Evolutionary conservation across 2,329 filamentous ascomycete species (phyloP).

Genomic region (Fusarium zealandicum): DNA sequence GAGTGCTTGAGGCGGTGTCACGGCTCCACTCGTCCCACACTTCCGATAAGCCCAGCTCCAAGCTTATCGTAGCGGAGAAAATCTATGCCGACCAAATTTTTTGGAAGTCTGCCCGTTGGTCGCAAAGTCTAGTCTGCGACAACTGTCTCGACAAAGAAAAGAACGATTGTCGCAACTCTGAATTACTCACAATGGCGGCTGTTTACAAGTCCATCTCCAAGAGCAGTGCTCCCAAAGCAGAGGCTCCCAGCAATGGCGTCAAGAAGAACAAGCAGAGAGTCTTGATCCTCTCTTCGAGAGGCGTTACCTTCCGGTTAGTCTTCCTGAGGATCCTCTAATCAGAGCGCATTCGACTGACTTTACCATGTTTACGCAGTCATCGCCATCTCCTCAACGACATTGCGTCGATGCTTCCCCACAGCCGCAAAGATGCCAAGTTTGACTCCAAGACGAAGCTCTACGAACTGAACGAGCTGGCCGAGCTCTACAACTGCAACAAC

Average conservation of each 20-base stretch:
- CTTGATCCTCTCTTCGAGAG: slow-evolving; percentile 88
- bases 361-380: slow-evolving; percentile 64
- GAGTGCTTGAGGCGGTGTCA: slow-evolving; percentile 30
- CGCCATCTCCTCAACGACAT: slow-evolving; percentile 93
- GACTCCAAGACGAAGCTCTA: slow-evolving; percentile 92
- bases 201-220: slow-evolving; percentile 80
- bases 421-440: slow-evolving; percentile 93
- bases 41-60: slow-evolving; percentile 39
- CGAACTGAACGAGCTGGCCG: slow-evolving; percentile 77
- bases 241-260: slow-evolving; percentile 56
- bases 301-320: slow-evolving; percentile 82
- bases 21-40: slow-evolving; percentile 31
- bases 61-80: slow-evolving; percentile 45
- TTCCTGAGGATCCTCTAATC: background rate
- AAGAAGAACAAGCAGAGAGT: slow-evolving; percentile 78
- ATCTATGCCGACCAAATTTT: slow-evolving; percentile 41
- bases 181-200: slow-evolving; percentile 61
- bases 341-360: slow-evolving; percentile 31
- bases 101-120: slow-evolving; percentile 37
- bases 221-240: slow-evolving; percentile 56
- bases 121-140: slow-evolving; percentile 32
- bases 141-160: slow-evolving; percentile 11
- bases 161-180: slow-evolving; percentile 15
- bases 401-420: slow-evolving; percentile 86
- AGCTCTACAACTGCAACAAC: slow-evolving; percentile 92